These are phyloP conservation scores for Fragaria nilgerrensis DNA, from an alignment of 306 rosid species.

Conservation along the genomic window DNA sequence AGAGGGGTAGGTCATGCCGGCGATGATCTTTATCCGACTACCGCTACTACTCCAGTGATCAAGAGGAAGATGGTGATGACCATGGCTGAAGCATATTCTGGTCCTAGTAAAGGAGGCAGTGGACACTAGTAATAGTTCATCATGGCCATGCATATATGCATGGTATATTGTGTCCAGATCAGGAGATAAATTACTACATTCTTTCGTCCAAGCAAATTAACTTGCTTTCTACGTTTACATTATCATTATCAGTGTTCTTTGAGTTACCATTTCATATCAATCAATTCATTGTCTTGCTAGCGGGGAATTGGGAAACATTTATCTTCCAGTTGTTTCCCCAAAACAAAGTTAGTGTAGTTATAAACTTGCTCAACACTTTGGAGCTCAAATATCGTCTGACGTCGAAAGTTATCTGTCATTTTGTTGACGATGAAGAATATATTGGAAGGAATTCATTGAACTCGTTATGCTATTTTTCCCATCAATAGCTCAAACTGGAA, in stretches of 20 bases:
- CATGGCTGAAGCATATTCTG: constrained; percentile 10
- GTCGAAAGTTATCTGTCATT: background rate
- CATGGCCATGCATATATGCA: background rate
- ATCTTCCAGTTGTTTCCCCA: background rate
- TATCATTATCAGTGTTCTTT: background rate
- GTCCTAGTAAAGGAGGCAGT: constrained; percentile 14
- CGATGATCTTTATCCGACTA: background rate
- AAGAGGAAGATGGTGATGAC: constrained; percentile 24
- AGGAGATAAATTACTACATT: background rate
- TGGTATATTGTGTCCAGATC: background rate
- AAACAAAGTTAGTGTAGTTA: background rate
- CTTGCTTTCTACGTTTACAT: background rate
- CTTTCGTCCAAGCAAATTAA: background rate
- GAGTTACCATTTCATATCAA: background rate
- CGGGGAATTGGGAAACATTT: background rate
- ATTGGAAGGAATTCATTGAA: background rate
- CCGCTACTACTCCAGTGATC: background rate
- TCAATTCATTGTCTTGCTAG: background rate
- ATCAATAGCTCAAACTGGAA: too few relatives aligned
- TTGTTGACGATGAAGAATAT: background rate
- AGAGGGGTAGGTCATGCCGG: constrained; percentile 37
- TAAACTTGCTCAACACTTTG: background rate
- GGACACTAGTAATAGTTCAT: background rate
- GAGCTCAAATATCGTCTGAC: background rate
- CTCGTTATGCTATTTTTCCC: background rate